Conservation (phyloP, 352 stramenopile species). For the Pythium insidiosum region DNA sequence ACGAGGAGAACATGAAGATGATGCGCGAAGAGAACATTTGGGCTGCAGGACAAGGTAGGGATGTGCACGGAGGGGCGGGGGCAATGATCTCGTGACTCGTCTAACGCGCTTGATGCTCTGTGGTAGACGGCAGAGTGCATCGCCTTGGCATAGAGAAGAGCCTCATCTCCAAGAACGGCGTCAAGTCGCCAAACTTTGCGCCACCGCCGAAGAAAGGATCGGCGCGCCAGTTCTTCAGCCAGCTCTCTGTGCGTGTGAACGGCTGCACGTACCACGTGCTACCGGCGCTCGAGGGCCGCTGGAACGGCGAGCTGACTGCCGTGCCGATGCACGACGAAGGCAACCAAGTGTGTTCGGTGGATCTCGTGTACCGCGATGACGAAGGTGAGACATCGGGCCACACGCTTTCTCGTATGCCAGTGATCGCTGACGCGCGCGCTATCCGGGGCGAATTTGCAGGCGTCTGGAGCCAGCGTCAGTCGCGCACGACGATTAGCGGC, state of each 20-base stretch:
- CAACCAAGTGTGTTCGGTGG: conserved; percentile 81
- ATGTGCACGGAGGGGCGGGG: not conserved
- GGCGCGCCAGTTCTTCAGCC: conserved; percentile 77
- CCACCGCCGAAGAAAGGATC: conserved; percentile 42
- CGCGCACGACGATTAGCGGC: conserved; percentile 76
- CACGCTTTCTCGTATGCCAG: too few relatives aligned
- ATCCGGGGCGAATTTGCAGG: conserved; percentile 5
- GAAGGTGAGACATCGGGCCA: conserved; percentile 31
- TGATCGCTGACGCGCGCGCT: too few relatives aligned
- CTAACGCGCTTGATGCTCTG: too few relatives aligned
- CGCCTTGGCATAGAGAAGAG: conserved; percentile 79
- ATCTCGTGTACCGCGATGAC: conserved; percentile 76
- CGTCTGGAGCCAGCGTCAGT: conserved; percentile 83
- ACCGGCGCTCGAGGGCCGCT: conserved; percentile 74
- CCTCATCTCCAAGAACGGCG: conserved; percentile 54
- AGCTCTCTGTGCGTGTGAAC: conserved; percentile 80
- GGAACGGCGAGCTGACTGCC: conserved; percentile 75
- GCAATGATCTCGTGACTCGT: too few relatives aligned
- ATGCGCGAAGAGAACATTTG: conserved; percentile 87
- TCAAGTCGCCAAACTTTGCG: conserved; percentile 38
- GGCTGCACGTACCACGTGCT: conserved; percentile 82
- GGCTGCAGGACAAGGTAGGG: conserved; percentile 43
- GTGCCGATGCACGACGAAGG: conserved; percentile 72
- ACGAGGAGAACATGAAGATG: conserved; percentile 79
- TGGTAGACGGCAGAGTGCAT: conserved; percentile 79